These are phyloP conservation scores for Hortaea werneckii DNA, from an alignment of 2,329 filamentous ascomycete species.

Conservation along the genomic window DNA sequence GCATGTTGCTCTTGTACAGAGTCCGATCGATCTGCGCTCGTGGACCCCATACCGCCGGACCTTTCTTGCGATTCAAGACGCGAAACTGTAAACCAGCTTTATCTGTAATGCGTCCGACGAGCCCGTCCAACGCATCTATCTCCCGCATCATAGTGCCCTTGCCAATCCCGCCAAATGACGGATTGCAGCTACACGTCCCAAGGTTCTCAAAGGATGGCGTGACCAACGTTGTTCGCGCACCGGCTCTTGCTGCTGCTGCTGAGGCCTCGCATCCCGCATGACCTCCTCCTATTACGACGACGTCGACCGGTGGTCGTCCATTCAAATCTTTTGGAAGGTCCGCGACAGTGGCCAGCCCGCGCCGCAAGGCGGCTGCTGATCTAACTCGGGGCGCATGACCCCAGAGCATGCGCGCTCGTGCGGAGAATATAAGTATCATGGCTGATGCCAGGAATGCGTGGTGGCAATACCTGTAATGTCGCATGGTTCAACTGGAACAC, in stretches of 20 bases:
- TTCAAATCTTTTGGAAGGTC: constrained; percentile 14
- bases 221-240: constrained; percentile 78
- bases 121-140: constrained; percentile 85
- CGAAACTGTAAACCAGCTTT: constrained; percentile 92
- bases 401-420: constrained; percentile 33
- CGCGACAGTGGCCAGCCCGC: constrained; percentile 37
- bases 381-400: constrained; percentile 39
- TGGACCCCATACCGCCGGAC: constrained; percentile 93
- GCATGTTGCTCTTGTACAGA: constrained; percentile 86
- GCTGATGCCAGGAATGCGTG: not conserved
- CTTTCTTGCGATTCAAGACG: constrained; percentile 77
- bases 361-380: constrained; percentile 26
- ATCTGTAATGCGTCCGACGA: constrained; percentile 81
- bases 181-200: constrained; percentile 92
- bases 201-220: constrained; percentile 84
- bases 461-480: not conserved
- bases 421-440: constrained; percentile 20
- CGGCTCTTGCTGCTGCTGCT: constrained; percentile 77
- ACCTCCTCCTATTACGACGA: constrained; percentile 89
- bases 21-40: constrained; percentile 88
- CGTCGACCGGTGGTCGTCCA: constrained; percentile 47
- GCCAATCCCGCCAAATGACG: constrained; percentile 94
- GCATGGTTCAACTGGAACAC: not conserved
- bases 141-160: constrained; percentile 95
- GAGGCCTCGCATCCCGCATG: constrained; percentile 93